Evolutionary conservation across 495 filamentous ascomycete species (phyloP), one percentile per base, ranked within the genome.

Genomic region (Lineolata rhizophorae): DNA sequence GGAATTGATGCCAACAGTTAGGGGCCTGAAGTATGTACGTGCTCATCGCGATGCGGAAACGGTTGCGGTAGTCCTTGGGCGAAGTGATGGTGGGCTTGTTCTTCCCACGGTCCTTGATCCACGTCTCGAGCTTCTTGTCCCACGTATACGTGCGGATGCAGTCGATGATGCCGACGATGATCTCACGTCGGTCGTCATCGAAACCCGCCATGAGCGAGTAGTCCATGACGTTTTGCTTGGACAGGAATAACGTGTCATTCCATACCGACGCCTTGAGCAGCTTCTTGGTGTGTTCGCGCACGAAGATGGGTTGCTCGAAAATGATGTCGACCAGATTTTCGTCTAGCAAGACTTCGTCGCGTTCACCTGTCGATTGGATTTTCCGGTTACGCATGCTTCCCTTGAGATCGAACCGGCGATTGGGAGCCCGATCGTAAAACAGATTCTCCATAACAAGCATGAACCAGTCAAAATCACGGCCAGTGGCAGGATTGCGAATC

Each of bases 301-400:
- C 71, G 47, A 95, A 99, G 12, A 99, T 63, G 0, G 87, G 87
- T 1, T 81, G 84, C 48, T 95, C 87, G 49, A 92, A 95, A 43
- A 99, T 95, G 46, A 90, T 93, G 46, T 99, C 87, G 6, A 99
- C 87, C 72, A 99, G 92, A 56, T 99, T 99, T 47, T 95, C 87
- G 44, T 99, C 87, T 3, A 95, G 67, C 13, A 99, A 67, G 4
- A 99, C 87, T 49, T 99, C 87, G 41, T 94, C 81, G 39, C 78
- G 74, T 50, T 95, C 82, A 31, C 87, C 87, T 3, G 87, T 99
- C 29, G 74, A 76, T 45, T 94, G 72, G 22, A 92, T 87, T 46
- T 87, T 87, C 43, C 87, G 76, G 52, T 99, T 95, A 16, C 87
- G 72, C 90, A 99, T 95, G 3, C 80, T 90, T 5, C 87, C 87